Conservation (phyloP, 345 rosid genomes). For the Eucalyptus tenuipes region DNA sequence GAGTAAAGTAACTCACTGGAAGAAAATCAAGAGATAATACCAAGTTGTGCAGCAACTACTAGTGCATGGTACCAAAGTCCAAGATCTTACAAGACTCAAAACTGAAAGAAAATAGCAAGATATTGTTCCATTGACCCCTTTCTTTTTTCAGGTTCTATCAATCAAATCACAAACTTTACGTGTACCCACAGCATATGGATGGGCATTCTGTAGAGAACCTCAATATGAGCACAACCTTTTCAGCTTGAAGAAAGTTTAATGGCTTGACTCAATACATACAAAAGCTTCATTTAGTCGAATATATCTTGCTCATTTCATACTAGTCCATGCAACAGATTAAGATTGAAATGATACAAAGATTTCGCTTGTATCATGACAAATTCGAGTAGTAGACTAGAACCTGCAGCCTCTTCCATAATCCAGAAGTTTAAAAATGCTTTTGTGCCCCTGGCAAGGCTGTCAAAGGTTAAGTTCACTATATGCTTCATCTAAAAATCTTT, state of each 20-base stretch:
- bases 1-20: background rate
- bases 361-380: background rate
- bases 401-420: background rate
- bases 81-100: background rate
- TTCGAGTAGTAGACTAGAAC: background rate
- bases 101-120: background rate
- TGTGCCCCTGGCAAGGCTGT: background rate
- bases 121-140: background rate
- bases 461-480: background rate
- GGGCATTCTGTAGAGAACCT: background rate
- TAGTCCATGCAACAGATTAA: background rate
- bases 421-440: background rate
- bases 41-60: background rate
- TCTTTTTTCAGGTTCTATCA: background rate
- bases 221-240: background rate
- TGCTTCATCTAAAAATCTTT: background rate
- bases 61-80: background rate
- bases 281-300: background rate
- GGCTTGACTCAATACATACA: fast-evolving
- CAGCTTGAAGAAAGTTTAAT: background rate
- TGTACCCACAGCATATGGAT: background rate
- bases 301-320: background rate
- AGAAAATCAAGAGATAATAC: background rate
- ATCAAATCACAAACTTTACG: background rate
- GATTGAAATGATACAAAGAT: background rate